Conservation (phyloP, 352 stramenopile genomes). For the Phytophthora pini region DNA sequence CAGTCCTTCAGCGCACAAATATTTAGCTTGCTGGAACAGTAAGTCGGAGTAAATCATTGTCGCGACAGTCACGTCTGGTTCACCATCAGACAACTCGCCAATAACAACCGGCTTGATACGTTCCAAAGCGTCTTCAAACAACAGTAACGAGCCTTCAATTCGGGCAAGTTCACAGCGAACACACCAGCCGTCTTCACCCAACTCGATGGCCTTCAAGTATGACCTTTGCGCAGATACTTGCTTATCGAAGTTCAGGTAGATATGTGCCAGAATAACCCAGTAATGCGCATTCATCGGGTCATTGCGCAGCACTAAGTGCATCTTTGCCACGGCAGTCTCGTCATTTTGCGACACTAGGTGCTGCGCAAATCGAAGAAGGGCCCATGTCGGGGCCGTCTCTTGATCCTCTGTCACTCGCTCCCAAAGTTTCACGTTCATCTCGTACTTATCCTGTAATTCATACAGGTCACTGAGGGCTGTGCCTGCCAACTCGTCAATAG, state of each 20-base stretch:
- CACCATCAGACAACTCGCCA: conserved; percentile 22
- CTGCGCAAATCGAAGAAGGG: conserved; percentile 73
- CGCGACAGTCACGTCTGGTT: conserved; percentile 43
- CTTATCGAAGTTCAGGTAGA: conserved; percentile 86
- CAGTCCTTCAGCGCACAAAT: conserved; percentile 72
- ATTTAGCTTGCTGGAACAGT: conserved; percentile 82
- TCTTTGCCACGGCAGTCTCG: conserved; percentile 67
- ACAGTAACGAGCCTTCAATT: conserved; percentile 73
- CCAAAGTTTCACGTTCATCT: conserved; percentile 78
- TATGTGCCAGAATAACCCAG: conserved; percentile 80
- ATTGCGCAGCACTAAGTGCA: conserved; percentile 81
- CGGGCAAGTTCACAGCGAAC: conserved; percentile 81
- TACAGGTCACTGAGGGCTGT: conserved; percentile 77
- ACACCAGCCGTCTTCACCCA: conserved; percentile 72
- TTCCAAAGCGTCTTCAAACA: conserved; percentile 76
- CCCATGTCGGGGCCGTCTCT: conserved; percentile 75
- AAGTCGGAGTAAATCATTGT: conserved; percentile 71
- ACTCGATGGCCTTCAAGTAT: conserved; percentile 77
- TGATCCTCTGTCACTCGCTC: conserved; percentile 61
- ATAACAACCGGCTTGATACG: conserved; percentile 58
- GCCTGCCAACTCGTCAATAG: conserved; percentile 62
- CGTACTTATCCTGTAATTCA: conserved; percentile 59
- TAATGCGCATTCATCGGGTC: conserved; percentile 66
- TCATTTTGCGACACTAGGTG: conserved; percentile 71
- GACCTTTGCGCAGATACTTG: conserved; percentile 80